phyloP scores from a whole-genome alignment of 305 asterid species.

The Solanum hybrid region DNA sequence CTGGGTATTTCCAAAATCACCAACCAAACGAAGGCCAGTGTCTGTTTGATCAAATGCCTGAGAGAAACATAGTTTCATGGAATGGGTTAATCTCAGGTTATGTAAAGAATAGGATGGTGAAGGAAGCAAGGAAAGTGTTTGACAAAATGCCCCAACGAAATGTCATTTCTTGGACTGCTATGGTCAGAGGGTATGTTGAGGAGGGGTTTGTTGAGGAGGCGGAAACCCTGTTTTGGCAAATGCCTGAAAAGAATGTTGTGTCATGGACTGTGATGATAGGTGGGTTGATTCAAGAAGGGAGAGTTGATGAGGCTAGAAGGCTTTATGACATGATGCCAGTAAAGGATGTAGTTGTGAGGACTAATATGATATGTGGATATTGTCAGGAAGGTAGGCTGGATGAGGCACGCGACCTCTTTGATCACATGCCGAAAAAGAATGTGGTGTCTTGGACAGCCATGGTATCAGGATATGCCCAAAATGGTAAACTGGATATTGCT shows the following conservation, averaged over 20 bases:
- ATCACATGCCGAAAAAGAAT: constrained; percentile 8
- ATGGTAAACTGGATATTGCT: constrained; percentile 10
- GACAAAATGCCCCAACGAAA: constrained; percentile 12
- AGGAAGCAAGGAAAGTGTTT: constrained; percentile 14
- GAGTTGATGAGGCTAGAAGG: constrained; percentile 5
- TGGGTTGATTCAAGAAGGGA: constrained; percentile 13
- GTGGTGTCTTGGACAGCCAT: constrained; percentile 18
- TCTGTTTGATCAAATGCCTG: constrained; percentile 11
- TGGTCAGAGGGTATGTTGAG: constrained; percentile 16
- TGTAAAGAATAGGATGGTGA: constrained; percentile 12
- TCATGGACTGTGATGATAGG: constrained; percentile 20
- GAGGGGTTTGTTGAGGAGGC: constrained; percentile 15
- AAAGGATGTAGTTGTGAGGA: constrained; percentile 12
- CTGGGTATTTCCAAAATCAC: constrained; percentile 13
- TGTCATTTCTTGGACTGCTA: constrained; percentile 16
- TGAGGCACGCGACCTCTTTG: constrained; percentile 14
- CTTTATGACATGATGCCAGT: constrained; percentile 13
- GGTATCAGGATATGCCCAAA: constrained; percentile 13
- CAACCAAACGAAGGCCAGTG: constrained; percentile 7
- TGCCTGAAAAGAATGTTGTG: constrained; percentile 17
- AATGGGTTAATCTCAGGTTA: constrained; percentile 15
- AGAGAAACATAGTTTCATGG: constrained; percentile 15
- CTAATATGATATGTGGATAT: constrained; percentile 15
- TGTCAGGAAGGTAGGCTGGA: constrained; percentile 12
- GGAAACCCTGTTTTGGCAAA: constrained; percentile 6